phyloP scores from a whole-genome alignment of 2,329 filamentous ascomycete species.

The Trichoderma citrinoviride region DNA sequence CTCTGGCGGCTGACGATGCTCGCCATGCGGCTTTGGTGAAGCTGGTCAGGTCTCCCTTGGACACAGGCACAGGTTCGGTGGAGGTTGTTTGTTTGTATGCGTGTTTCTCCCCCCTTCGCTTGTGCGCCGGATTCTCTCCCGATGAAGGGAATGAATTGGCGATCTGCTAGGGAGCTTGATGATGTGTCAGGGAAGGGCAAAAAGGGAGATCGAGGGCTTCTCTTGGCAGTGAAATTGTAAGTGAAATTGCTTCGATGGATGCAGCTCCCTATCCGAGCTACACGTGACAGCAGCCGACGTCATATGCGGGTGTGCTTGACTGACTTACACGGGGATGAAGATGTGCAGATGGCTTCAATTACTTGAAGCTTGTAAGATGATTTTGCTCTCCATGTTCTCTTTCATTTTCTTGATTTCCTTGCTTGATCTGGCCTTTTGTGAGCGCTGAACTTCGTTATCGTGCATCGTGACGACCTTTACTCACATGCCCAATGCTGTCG shows the following conservation, averaged over 20 bases:
- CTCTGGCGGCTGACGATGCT: neutral
- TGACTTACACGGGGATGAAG: neutral
- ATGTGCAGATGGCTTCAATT: neutral
- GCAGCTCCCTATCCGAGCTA: conserved; percentile 4
- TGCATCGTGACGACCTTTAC: neutral
- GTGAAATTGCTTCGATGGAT: conserved; percentile 1
- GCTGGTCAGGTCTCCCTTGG: neutral
- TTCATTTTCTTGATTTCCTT: neutral
- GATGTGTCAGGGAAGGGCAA: neutral
- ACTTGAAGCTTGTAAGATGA: neutral
- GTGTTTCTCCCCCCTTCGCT: neutral
- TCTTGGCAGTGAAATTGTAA: neutral
- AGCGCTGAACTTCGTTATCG: neutral
- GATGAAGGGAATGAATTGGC: conserved; percentile 4
- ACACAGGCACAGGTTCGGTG: neutral
- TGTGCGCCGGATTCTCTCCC: conserved; percentile 10
- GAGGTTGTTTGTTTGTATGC: neutral
- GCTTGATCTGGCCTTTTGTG: neutral
- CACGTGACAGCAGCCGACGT: conserved; percentile 21
- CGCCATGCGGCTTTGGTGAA: conserved; percentile 4
- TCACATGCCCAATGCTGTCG: too few relatives aligned
- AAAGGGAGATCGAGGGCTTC: neutral
- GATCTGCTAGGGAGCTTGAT: neutral
- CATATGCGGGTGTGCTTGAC: neutral
- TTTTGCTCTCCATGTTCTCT: neutral